These are phyloP conservation scores for Lactifluus piperatus DNA, from an alignment of 768 basidiomycete genomes.

Conservation along the genomic window DNA sequence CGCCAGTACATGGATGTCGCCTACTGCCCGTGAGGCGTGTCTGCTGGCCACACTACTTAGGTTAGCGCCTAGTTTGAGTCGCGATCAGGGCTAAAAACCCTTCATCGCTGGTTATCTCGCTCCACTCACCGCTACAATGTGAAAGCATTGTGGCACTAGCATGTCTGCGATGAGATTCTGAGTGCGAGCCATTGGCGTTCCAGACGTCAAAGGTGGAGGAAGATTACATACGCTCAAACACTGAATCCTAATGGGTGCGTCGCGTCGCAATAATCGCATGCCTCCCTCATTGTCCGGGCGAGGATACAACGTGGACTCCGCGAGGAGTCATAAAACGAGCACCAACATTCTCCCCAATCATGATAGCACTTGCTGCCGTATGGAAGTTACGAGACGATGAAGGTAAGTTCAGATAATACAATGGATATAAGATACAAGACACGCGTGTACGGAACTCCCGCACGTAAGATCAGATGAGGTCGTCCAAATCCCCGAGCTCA, in stretches of 20 bases:
- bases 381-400: neutral
- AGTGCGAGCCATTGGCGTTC: neutral
- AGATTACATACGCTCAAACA: neutral
- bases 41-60: neutral
- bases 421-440: neutral
- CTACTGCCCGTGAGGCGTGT: neutral
- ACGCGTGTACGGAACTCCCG: neutral
- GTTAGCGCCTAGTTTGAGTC: neutral
- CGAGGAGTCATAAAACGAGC: neutral
- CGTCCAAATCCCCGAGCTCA: conserved; percentile 50
- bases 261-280: neutral
- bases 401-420: neutral
- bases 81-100: neutral
- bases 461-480: conserved; percentile 6
- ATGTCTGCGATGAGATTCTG: neutral
- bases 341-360: neutral
- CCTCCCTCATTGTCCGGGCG: conserved; percentile 6
- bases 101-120: neutral
- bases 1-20: neutral
- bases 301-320: conserved; percentile 1
- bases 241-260: neutral
- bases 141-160: neutral
- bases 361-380: neutral
- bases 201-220: too few species aligned
- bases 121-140: neutral